Evolutionary conservation across 805 yeast genomes (phyloP), one percentile per base, ranked within the genome.

Genomic region (Huiozyma naganishii): DNA sequence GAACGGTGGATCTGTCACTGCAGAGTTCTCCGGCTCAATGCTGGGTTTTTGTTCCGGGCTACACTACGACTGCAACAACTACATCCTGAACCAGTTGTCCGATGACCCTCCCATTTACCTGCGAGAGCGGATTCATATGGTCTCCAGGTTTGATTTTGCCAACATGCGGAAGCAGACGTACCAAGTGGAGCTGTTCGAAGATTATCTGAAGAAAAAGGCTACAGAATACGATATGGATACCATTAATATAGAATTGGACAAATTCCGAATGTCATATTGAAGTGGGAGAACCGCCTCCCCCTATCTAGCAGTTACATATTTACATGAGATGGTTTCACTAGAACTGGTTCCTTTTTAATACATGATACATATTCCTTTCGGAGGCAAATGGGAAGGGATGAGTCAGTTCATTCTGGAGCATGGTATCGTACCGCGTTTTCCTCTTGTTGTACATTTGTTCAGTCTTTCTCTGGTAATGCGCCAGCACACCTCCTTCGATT

Each of bases 11-110:
- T 11, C n/a, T 11, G 49, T 8, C 58, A 61, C 43, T 29, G 46
- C 50, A 7, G 65, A 54, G 45, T 29, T 9, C 30, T 52, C 43
- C 23, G 43, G 43, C 8, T 32, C 38, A 9, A 23, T 37, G 10
- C 10, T 34, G 8, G 29, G 40, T 40, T 90, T 70, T 59, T 89
- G 97, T 64, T 74, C 81, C 48, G 78, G 79, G 50, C 72, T 72
- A 36, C 96, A 90, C 59, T 84, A 77, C 59, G 94, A 86, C 61
- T 79, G 90, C 39, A 77, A 90, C 6, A 74, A 76, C 50, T 86
- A 88, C 58, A 85, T 75, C 61, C 68, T 73, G 10, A 36, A 43
- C 3, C 48, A 45, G 36, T 8, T 48, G 29, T 8, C 10, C 4
- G 29, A 32, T 23, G 30, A 29, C 13, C 2, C 42, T 71, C 77